Conservation (phyloP, 2,329 filamentous ascomycete species). For the Epichloe sylvatica region DNA sequence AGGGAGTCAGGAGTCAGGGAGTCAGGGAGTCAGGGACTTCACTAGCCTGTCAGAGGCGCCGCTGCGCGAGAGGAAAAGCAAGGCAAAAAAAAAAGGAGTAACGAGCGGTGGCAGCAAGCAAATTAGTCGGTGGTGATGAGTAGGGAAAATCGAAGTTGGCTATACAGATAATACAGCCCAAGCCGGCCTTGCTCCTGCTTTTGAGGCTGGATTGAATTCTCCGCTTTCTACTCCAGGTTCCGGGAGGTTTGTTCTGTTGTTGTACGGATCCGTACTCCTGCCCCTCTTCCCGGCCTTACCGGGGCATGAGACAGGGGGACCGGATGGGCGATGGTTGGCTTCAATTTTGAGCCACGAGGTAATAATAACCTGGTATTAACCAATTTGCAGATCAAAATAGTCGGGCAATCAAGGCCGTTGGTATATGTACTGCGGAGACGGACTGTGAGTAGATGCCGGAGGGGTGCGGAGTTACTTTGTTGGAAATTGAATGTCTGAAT, state of each 20-base stretch:
- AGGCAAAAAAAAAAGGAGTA: background rate
- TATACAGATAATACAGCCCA: background rate
- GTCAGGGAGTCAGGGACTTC: background rate
- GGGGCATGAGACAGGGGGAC: background rate
- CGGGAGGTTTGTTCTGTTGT: background rate
- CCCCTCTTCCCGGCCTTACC: conserved; percentile 2
- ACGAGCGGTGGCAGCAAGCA: background rate
- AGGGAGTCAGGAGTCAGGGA: background rate
- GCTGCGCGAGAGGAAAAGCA: background rate
- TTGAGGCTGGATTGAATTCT: background rate
- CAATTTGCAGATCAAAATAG: no score
- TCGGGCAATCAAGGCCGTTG: no score
- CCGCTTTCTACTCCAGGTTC: background rate
- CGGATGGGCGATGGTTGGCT: background rate
- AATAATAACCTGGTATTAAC: no score
- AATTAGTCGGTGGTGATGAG: background rate
- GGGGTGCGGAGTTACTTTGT: no score
- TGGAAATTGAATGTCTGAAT: no score
- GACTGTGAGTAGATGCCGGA: no score
- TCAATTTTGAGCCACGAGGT: background rate
- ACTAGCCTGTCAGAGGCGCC: background rate
- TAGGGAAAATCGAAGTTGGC: background rate
- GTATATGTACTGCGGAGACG: no score
- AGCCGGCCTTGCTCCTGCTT: background rate
- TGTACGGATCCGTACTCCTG: no score